Conservation (phyloP, 306 rosid genomes). For the Lathyrus oleraceus region DNA sequence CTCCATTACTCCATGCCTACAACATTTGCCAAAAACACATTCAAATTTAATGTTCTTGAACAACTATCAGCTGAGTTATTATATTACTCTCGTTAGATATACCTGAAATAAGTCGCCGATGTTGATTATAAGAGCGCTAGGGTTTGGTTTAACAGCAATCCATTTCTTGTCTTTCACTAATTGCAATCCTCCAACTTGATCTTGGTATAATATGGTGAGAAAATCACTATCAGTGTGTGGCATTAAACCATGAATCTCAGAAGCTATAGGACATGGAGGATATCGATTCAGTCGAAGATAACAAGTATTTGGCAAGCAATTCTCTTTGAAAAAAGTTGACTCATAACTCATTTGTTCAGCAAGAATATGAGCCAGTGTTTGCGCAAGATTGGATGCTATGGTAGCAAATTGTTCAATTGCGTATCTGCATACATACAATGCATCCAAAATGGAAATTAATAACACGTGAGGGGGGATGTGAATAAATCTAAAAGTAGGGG, state of each 20-base stretch:
- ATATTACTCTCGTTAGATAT: neutral
- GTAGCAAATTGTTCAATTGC: constrained; percentile 68
- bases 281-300: constrained; percentile 85
- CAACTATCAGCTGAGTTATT: no score
- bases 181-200: constrained; percentile 90
- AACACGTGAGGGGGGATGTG: neutral
- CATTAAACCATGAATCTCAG: constrained; percentile 64
- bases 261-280: constrained; percentile 72
- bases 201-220: constrained; percentile 83
- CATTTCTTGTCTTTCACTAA: constrained; percentile 73
- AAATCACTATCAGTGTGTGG: constrained; percentile 97
- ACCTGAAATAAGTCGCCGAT: constrained; percentile 98
- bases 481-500: neutral
- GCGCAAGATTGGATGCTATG: constrained; percentile 67
- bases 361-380: constrained; percentile 66
- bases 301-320: constrained; percentile 69
- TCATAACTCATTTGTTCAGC: constrained; percentile 60
- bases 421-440: constrained; percentile 44
- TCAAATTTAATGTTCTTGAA: no score
- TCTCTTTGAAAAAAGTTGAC: constrained; percentile 61
- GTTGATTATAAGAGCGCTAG: constrained; percentile 74
- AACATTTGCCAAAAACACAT: neutral
- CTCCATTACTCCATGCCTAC: constrained; percentile 91
- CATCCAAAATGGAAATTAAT: neutral
- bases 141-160: constrained; percentile 87